A percentile compares a stretch with the other conserved stretches of the same genome.
Conservation (phyloP, 1,284 basidiomycete genomes). For the Schizophyllum amplum region DNA sequence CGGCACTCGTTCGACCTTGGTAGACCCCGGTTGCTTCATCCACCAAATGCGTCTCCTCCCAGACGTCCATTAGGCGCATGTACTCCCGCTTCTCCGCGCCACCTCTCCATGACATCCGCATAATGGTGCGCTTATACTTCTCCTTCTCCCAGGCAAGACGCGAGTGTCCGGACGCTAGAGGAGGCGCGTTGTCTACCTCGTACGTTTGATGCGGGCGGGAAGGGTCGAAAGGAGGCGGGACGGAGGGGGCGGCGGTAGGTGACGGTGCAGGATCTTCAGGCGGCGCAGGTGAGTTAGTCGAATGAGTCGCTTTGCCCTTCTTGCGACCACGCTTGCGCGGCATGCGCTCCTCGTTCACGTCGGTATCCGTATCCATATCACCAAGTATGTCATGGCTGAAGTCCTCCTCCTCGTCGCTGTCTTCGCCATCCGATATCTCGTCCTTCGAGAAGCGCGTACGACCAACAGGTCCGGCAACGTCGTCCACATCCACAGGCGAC, state of each 20-base stretch:
- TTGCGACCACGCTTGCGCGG: no score
- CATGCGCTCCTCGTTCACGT: neutral
- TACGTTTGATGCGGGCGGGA: neutral
- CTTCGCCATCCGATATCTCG: neutral
- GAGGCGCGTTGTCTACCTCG: neutral
- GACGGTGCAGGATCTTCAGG: no score
- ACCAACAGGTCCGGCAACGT: no score
- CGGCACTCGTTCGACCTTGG: no score
- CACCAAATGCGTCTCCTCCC: neutral
- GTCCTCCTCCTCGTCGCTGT: neutral
- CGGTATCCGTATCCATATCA: no score
- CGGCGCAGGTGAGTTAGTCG: no score
- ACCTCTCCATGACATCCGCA: neutral
- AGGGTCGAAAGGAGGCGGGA: neutral
- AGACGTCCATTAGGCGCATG: neutral
- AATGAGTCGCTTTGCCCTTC: no score
- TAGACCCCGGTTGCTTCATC: neutral
- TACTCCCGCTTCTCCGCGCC: neutral
- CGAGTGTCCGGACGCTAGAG: neutral
- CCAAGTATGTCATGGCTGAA: no score
- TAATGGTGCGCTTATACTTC: neutral
- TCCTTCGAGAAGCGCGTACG: neutral
- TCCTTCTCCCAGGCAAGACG: neutral
- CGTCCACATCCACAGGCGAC: no score
- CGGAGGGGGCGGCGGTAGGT: neutral